Conservation (phyloP, 805 yeast species). For the Saturnispora gosingensis region DNA sequence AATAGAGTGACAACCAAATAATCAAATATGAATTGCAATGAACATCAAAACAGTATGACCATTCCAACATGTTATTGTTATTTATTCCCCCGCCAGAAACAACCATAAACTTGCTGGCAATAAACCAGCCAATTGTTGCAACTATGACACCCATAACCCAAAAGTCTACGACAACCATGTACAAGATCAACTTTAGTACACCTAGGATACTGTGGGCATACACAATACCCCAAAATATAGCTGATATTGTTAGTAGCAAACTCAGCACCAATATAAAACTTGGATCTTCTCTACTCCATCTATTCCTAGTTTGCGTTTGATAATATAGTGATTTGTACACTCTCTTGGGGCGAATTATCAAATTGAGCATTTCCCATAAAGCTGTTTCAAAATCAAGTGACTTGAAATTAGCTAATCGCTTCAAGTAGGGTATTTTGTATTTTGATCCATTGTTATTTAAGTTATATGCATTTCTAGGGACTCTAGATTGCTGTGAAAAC, state of each 20-base stretch:
- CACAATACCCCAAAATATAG: constrained; percentile 85
- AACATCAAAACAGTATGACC: constrained; percentile 92
- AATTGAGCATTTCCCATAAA: constrained; percentile 76
- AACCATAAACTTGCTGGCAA: constrained; percentile 53
- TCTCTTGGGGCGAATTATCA: constrained; percentile 66
- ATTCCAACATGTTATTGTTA: constrained; percentile 44
- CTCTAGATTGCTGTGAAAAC: constrained; percentile 1
- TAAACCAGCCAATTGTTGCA: constrained; percentile 65
- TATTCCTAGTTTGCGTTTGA: constrained; percentile 67
- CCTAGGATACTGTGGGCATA: constrained; percentile 58
- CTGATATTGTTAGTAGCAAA: constrained; percentile 58
- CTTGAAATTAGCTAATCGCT: constrained; percentile 56
- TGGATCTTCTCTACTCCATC: constrained; percentile 90
- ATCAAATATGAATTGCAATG: constrained; percentile 85
- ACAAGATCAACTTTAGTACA: constrained; percentile 56
- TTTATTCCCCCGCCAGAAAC: constrained; percentile 12
- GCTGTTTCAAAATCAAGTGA: constrained; percentile 90
- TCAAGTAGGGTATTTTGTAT: constrained; percentile 20
- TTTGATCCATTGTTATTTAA: constrained; percentile 8
- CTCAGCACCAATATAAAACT: constrained; percentile 69
- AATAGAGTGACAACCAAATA: constrained; percentile 68
- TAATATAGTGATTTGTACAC: constrained; percentile 77
- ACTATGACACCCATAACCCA: constrained; percentile 57
- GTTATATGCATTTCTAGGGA: not conserved
- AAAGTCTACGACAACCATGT: constrained; percentile 83